Evolutionary conservation across 2,329 filamentous ascomycete species (phyloP).

Genomic region (Amauroascus niger): DNA sequence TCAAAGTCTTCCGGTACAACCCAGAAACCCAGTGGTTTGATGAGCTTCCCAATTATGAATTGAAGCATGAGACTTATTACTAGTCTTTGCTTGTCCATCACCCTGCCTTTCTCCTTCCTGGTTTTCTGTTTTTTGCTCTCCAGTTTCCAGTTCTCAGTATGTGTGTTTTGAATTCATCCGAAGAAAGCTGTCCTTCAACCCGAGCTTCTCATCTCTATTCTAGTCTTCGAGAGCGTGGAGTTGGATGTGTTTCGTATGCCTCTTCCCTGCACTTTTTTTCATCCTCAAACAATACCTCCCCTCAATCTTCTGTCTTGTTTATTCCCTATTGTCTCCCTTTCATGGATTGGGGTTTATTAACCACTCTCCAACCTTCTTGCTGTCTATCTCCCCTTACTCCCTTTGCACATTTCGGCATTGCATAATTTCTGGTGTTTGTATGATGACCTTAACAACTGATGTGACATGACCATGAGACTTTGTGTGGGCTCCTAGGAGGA

Average conservation of each 20-base stretch:
- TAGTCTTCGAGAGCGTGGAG: not conserved
- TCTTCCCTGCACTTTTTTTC: no score
- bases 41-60: slow-evolving; percentile 72
- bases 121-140: no score
- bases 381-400: not conserved
- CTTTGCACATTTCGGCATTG: not conserved
- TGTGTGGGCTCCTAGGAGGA: slow-evolving; percentile 2
- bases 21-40: slow-evolving; percentile 69
- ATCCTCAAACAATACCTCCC: not conserved
- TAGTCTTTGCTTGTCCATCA: slow-evolving; percentile 10
- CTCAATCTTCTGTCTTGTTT: not conserved
- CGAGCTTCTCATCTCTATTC: not conserved
- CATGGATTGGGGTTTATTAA: not conserved
- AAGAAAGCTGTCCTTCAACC: no score
- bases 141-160: no score
- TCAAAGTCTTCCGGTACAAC: slow-evolving; percentile 90
- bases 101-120: not conserved
- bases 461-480: not conserved
- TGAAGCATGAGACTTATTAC: slow-evolving; percentile 40
- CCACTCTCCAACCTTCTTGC: not conserved
- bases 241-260: not conserved
- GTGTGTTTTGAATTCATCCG: no score
- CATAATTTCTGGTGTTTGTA: slow-evolving; percentile 6
- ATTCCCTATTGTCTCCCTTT: not conserved
- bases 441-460: not conserved